A percentile compares a stretch with the other conserved stretches of the same genome.
Evolutionary conservation across 1,139 yeast genomes (phyloP).

Genomic region (Yamadazyma dendronema): DNA sequence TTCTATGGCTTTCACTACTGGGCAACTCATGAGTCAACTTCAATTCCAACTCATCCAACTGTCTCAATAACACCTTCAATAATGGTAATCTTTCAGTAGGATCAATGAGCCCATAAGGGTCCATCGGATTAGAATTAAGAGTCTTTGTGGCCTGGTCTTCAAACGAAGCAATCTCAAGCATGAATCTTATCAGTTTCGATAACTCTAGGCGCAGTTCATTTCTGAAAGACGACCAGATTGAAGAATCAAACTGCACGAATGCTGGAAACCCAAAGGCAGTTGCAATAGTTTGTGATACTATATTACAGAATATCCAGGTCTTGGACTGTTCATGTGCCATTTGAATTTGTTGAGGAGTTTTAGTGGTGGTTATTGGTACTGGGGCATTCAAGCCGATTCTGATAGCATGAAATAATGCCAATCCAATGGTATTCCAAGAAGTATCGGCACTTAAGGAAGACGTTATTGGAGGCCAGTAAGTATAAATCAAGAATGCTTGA

Average conservation of each 20-base stretch:
- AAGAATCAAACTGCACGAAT: slow-evolving; percentile 79
- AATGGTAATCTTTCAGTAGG: slow-evolving; percentile 72
- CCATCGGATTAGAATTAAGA: slow-evolving; percentile 68
- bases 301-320: slow-evolving; percentile 93
- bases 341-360: slow-evolving; percentile 28
- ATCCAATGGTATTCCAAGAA: slow-evolving; percentile 91
- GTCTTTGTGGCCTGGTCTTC: slow-evolving; percentile 85
- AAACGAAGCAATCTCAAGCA: slow-evolving; percentile 79
- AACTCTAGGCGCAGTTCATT: slow-evolving; percentile 42
- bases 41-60: slow-evolving; percentile 73
- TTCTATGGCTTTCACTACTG: slow-evolving; percentile 58
- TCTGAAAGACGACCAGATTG: slow-evolving; percentile 55
- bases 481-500: slow-evolving; percentile 83
- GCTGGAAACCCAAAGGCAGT: slow-evolving; percentile 95
- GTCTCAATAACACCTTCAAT: slow-evolving; percentile 64
- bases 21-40: slow-evolving; percentile 33
- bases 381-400: slow-evolving; percentile 80
- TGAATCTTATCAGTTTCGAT: slow-evolving; percentile 63
- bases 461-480: slow-evolving; percentile 95
- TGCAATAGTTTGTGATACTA: slow-evolving; percentile 86
- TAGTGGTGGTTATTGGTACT: slow-evolving; percentile 14
- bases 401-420: slow-evolving; percentile 88
- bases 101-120: slow-evolving; percentile 64
- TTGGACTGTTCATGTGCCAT: slow-evolving; percentile 73
- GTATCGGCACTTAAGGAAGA: slow-evolving; percentile 94